Evolutionary conservation across 2,329 filamentous ascomycete genomes (phyloP), one percentile per base, ranked within the genome.

Genomic region (Thelonectria discophora): DNA sequence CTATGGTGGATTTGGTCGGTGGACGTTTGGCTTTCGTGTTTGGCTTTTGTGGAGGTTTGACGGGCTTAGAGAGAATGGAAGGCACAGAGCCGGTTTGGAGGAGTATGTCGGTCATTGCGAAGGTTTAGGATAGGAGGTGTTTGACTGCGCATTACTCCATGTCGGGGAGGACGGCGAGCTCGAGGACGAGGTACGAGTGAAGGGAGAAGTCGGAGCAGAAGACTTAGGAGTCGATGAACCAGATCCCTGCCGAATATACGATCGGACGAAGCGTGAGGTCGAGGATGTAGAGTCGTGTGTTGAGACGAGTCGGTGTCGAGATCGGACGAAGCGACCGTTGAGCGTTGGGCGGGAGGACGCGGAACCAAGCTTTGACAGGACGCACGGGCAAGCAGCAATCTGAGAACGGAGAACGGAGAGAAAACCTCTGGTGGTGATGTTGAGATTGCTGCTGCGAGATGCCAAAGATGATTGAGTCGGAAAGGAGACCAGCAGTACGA

Each of bases 41-140:
- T 8, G 65, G 62, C 30, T 70, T 69, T 4, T 57, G 48, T 13
- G 60, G 17, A 0, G 52, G 54, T 39, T 65, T 69, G 2, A 51
- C 20, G 20, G 68, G 51, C 7, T 69, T 72, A 1, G 48, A 54
- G 46, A 73, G 68, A n/a, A 66, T 55, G 7, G 59, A 61, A 11
- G 66, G 66, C 20, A 68, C 66, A 42, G 68, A 46, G 47, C 66
- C 68, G 30, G 69, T 55, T n/a, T 65, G 67, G 17, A 75, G 62
- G 27, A 75, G 60, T 32, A 74, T 60, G 60, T 74, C 70, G 60
- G 67, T 65, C 73, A 75, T 75, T 63, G 17, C 50, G 47, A 55
- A 55, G 40, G 49, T 56, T 50, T 45, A 39, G 58, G 51, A 63
- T 58, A 50, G 56, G 60, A 66, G 62, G 60, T 9, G 42, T 39